Conservation (phyloP, 257 asterid genomes). For the Mitragyna speciosa region DNA sequence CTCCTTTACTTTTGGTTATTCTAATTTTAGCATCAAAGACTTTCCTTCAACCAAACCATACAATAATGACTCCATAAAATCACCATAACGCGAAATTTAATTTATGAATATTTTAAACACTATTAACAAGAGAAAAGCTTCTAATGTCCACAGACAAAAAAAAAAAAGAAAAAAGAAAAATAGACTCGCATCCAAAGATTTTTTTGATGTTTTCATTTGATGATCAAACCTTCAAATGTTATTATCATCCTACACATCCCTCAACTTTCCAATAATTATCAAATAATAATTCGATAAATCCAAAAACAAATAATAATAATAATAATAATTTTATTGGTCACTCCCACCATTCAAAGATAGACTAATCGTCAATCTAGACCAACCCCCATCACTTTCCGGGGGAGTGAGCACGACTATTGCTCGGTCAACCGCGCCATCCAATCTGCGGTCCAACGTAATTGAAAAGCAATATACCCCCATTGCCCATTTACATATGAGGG, state of each 20-base stretch:
- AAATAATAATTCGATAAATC: background rate
- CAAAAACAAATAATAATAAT: background rate
- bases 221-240: background rate
- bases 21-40: too few relatives aligned
- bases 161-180: too few relatives aligned
- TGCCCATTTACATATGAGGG: background rate
- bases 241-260: background rate
- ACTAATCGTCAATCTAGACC: background rate
- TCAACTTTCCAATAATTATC: background rate
- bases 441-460: background rate
- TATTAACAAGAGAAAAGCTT: too few relatives aligned
- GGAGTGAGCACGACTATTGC: background rate
- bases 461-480: too few relatives aligned
- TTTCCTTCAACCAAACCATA: too few relatives aligned
- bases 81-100: too few relatives aligned
- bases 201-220: background rate
- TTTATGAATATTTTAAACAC: too few relatives aligned
- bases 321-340: too few relatives aligned
- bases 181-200: background rate
- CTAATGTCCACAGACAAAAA: too few relatives aligned
- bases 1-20: too few relatives aligned
- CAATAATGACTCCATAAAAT: too few relatives aligned
- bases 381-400: background rate
- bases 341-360: slow-evolving; percentile 4
- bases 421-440: background rate